Base-by-base conservation (phyloP, 768 basidiomycete genomes). In the Tephrocybe sp. region DNA sequence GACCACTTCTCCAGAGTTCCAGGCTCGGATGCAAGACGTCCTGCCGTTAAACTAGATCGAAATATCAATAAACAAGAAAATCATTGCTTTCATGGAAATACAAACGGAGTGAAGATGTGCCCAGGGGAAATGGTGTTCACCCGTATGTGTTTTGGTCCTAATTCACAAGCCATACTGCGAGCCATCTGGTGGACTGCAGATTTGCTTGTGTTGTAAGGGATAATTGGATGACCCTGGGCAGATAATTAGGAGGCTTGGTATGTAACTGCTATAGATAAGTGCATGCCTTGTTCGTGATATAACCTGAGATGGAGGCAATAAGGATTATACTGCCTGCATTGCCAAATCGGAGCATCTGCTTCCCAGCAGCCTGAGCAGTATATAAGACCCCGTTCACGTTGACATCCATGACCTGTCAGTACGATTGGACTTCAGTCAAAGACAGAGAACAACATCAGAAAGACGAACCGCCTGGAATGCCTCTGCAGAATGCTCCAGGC, bases 341-440 rank as follows among this genome's bases (percentile, higher is more conserved):
- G 3, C 73, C 75, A 40, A 79, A 80, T 29, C 76, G 69, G 6
- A 64, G 66, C 82, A 86, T 85, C 58, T 83, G 81, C 47, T 75
- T 72, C 1, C 82, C 82, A 2, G 78, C 82, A 0, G 83, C 84
- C 59, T 85, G 82, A 1, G 83, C 82, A 3, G 81, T 83, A 60
- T 75, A 80, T 46, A 86, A 59, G 21, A 82, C 83, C 0, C 84
- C 83, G 42, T 74, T 82, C 30, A 76, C 75, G 64, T 90, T 91
- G 44, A 89, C 79, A 40, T 79, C 78, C 59, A 87, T 58, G 38
- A 89, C 84, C 83, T 84, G 24, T 33, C 6, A 41, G 15, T 15
- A 34, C 33, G 4, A 12, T 15, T 34, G 5, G 27, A 29, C 5
- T 5, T 34, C 33, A 34, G 13, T 34, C 33, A 34, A 7, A 12